A percentile compares a stretch with the other conserved stretches of the same genome.
phyloP scores from a whole-genome alignment of 2,329 filamentous ascomycete species.

The Aspergillus piperis region DNA sequence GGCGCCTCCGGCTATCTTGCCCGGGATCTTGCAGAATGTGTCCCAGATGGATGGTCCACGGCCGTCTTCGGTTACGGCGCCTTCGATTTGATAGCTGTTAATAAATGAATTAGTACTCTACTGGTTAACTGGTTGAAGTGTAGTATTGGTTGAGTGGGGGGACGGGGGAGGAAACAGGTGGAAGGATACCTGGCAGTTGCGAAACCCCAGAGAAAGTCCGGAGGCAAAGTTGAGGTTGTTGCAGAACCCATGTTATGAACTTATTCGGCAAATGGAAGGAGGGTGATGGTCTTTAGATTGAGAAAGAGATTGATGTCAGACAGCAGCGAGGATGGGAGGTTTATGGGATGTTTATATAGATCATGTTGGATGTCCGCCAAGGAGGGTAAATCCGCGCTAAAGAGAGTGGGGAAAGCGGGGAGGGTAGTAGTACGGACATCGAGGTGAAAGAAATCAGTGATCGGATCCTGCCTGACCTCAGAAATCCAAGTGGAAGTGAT shows the following conservation, averaged over 20 bases:
- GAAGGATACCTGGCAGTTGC: conserved; percentile 67
- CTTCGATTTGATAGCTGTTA: conserved; percentile 82
- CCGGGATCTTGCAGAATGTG: conserved; percentile 76
- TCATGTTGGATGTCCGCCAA: not conserved
- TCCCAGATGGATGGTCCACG: conserved; percentile 87
- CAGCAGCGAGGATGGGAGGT: too few species aligned
- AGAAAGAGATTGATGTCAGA: not conserved
- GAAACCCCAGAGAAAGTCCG: conserved; percentile 77
- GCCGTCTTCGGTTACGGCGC: conserved; percentile 71
- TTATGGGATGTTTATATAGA: too few species aligned
- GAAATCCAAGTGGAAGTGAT: too few species aligned
- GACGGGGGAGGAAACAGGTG: not conserved
- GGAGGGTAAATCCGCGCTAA: not conserved
- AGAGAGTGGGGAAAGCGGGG: not conserved
- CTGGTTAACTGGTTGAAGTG: too few species aligned
- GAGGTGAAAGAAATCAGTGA: not conserved
- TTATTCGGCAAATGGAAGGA: not conserved
- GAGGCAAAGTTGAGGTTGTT: conserved; percentile 52
- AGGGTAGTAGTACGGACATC: not conserved
- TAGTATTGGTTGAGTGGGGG: not conserved
- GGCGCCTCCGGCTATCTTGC: conserved; percentile 78
- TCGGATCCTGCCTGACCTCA: not conserved
- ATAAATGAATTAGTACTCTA: not conserved
- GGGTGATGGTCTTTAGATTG: not conserved
- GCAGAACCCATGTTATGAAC: conserved; percentile 28